Percentiles rank a stretch among this genome's conserved stretches.
Conservation (phyloP, 2,329 filamentous ascomycete species). For the Fragosphaeria purpurea region DNA sequence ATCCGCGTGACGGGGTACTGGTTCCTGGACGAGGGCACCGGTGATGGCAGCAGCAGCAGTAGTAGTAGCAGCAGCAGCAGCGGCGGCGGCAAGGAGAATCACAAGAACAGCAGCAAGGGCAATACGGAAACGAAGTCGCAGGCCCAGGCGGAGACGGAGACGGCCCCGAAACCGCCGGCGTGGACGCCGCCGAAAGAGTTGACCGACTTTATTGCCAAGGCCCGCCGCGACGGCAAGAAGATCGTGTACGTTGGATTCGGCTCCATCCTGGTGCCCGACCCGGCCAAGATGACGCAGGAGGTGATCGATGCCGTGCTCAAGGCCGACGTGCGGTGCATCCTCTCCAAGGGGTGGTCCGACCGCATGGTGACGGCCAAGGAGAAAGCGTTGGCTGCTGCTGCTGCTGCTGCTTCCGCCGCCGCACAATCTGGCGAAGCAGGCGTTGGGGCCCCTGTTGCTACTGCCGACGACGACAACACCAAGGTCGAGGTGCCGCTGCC, state of each 20-base stretch:
- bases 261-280: conserved; percentile 87
- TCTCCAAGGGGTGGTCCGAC: conserved; percentile 97
- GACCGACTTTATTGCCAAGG: conserved; percentile 70
- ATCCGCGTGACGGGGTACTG: conserved; percentile 95
- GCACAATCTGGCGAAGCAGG: no score
- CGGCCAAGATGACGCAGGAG: conserved; percentile 79
- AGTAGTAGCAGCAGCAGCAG: background rate
- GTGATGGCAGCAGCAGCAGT: background rate
- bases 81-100: background rate
- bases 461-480: background rate
- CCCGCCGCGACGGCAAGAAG: conserved; percentile 74
- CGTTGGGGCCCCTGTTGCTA: no score
- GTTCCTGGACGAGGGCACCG: conserved; percentile 68
- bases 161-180: conserved; percentile 15
- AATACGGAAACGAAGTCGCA: no score
- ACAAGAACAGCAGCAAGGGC: background rate
- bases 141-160: background rate
- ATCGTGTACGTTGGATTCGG: conserved; percentile 96
- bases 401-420: background rate
- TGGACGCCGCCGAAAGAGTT: conserved; percentile 72
- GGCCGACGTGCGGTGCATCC: conserved; percentile 85
- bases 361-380: conserved; percentile 33
- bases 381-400: conserved; percentile 10
- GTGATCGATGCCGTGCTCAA: conserved; percentile 85
- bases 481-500: conserved; percentile 62